phyloP scores from a whole-genome alignment of 1,284 basidiomycete genomes.

The Ceraceosorus bombacis region DNA sequence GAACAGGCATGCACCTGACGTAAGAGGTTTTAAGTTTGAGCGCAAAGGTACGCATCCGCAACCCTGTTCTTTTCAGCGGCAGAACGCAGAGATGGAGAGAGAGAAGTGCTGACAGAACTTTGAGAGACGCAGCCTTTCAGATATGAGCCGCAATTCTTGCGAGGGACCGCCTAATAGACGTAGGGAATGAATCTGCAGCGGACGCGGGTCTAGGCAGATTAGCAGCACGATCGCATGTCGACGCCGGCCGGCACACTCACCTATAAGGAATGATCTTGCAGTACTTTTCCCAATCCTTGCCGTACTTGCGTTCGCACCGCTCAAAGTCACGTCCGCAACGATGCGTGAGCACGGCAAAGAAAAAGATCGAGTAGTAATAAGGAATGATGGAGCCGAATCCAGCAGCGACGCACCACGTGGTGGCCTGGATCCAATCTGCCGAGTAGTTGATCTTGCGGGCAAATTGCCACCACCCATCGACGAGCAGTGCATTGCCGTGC shows the following conservation, averaged over 20 bases:
- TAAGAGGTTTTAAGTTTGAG: too few species aligned
- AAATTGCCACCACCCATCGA: conserved; percentile 81
- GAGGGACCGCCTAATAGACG: conserved; percentile 17
- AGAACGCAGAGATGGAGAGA: not conserved
- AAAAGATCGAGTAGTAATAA: conserved; percentile 62
- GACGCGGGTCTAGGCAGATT: not conserved
- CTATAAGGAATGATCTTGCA: conserved; percentile 55
- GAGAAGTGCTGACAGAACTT: not conserved
- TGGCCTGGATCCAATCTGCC: conserved; percentile 63
- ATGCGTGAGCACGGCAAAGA: conserved; percentile 42
- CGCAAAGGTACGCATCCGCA: too few species aligned
- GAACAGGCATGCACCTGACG: too few species aligned
- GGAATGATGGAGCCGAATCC: conserved; percentile 79
- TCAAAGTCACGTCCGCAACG: conserved; percentile 38
- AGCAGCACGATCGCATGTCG: not conserved
- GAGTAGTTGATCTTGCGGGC: conserved; percentile 52
- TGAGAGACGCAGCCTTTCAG: not conserved
- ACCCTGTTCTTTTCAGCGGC: not conserved
- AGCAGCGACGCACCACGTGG: conserved; percentile 82
- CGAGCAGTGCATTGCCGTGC: conserved; percentile 81
- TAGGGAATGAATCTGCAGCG: conserved; percentile 32
- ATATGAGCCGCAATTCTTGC: too few species aligned
- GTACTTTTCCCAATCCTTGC: conserved; percentile 77
- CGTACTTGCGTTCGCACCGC: conserved; percentile 83
- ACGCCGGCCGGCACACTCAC: conserved; percentile 14